Evolutionary conservation across 1,139 yeast species (phyloP), one percentile per base, ranked within the genome.

Genomic region (Eremothecium sinecaudum): DNA sequence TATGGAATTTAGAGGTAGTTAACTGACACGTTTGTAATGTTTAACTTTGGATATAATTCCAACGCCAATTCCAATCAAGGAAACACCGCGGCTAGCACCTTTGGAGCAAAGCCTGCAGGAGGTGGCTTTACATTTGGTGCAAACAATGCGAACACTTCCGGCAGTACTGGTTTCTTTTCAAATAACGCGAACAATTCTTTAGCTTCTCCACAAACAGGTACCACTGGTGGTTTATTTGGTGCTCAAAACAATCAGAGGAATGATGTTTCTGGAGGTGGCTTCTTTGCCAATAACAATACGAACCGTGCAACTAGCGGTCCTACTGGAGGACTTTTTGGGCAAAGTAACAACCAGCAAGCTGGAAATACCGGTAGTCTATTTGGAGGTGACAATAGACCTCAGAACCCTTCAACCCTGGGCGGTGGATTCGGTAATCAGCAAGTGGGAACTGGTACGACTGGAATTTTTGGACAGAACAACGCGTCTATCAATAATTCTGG

Each of bases 201-300:
- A n/a, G 21, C 21, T 19, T 19, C 21, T 19, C 21, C 21, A 19
- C 21, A 19, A 19, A 8, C 21, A 8, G 10, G 9, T 19, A 16
- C 28, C 3, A 33, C 49, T 5, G 54, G 56, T 22, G 57, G 59
- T 16, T 35, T 51, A 11, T 59, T 58, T 43, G 63, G 62, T 11
- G 27, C 30, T 5, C 19, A 19, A 14, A 28, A 25, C 20, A 31
- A 31, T 8, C 26, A 33, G 15, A 20, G 8, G 16, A 24, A 8
- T 31, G 17, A 22, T 14, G n/a, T 10, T 7, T 7, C 21, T 8
- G 10, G 7, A 8, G 25, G 15, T 14, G 30, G 32, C 9, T 17
- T 33, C 14, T 24, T 40, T 19, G 20, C 34, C 6, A 43, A n/a
- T n/a, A n/a, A n/a, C n/a, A n/a, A n/a, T n/a, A n/a, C n/a, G n/a